These are phyloP conservation scores for Pulicaria dysenterica DNA, from an alignment of 129 eudicot genomes.

Conservation along the genomic window DNA sequence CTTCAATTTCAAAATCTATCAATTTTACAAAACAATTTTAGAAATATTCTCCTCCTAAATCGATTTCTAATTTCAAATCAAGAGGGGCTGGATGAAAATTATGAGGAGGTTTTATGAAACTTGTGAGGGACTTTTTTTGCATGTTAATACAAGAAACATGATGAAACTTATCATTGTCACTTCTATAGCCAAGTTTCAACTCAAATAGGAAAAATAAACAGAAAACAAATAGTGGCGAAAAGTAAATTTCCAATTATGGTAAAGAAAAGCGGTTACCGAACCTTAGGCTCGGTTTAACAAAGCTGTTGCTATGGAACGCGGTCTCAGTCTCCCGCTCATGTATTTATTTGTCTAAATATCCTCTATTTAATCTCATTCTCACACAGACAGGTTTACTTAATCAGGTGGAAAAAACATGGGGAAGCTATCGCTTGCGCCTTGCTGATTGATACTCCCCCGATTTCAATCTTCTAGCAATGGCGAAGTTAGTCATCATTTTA, in stretches of 20 bases:
- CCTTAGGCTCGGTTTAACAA: conserved; percentile 26
- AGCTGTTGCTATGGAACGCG: conserved; percentile 22
- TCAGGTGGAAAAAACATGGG: conserved; percentile 17
- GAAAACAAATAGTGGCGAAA: not conserved
- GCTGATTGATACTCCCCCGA: not conserved
- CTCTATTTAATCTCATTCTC: not conserved
- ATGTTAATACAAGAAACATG: not conserved
- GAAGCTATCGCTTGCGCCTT: conserved; percentile 27
- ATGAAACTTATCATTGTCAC: too few species aligned
- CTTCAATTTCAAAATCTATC: too few species aligned
- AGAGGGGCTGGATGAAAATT: too few species aligned
- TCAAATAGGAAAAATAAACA: not conserved
- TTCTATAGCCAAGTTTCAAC: too few species aligned
- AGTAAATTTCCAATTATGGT: not conserved
- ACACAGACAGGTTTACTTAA: conserved; percentile 17
- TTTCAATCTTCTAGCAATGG: conserved; percentile 22
- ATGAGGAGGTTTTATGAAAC: too few species aligned
- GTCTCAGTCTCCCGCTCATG: conserved; percentile 28
- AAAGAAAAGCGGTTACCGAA: conserved; percentile 3
- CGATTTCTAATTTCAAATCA: too few species aligned
- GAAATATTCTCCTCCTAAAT: too few species aligned
- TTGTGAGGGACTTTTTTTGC: too few species aligned
- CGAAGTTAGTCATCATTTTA: conserved; percentile 24
- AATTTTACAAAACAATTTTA: too few species aligned
- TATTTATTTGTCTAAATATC: conserved; percentile 9